Base-by-base conservation (phyloP, 306 rosid genomes). In the Acmispon strigosus region DNA sequence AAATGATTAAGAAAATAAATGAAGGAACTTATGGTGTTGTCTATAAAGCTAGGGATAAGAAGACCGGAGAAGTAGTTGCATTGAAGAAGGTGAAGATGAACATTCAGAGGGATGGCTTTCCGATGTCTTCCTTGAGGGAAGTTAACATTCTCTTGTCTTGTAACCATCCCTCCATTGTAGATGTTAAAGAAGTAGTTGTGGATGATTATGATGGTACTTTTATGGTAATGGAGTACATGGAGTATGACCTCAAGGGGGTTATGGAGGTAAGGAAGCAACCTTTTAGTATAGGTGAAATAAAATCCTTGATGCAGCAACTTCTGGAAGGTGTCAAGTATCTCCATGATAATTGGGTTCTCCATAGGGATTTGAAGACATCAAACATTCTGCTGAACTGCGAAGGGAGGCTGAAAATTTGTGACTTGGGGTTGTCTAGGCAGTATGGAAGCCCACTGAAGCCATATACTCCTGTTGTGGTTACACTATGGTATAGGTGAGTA, bases 11-110 rank as follows among this genome's bases (percentile, higher is more conserved):
- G 80, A 90, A 92, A 80, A 90, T 92, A 60, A 86, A 84, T 62
- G 99, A 95, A 84, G 99, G 99, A 53, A 95, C 99, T 39, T 95
- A 95, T 52, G 97, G 99, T 27, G 84, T 95, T 84, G 99, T 95
- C 49, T 95, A 83, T 66, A 91, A 86, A 85, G 99, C 96, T 56
- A 89, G 44, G 78, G 97, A 95, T 82, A 91, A 83, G 80, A 88
- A 84, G 75, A 84, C 86, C 0, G 99, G 95, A 49, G 92, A 89
- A 73, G 45, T 89, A n/a, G 91, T 86, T 13, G 99, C 97, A 14
- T 72, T 95, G 20, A 95, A 95, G 86, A 95, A 95, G 90, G 96
- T 95, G 76, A 95, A 95, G 86, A 95, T 89, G 96, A 86, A 86
- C 45, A 70, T 83, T 10, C 82, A 80, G 16, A 83, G 80, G 83